Evolutionary conservation across 805 yeast genomes (phyloP).

Genomic region (Cyberlindnera meyerae): DNA sequence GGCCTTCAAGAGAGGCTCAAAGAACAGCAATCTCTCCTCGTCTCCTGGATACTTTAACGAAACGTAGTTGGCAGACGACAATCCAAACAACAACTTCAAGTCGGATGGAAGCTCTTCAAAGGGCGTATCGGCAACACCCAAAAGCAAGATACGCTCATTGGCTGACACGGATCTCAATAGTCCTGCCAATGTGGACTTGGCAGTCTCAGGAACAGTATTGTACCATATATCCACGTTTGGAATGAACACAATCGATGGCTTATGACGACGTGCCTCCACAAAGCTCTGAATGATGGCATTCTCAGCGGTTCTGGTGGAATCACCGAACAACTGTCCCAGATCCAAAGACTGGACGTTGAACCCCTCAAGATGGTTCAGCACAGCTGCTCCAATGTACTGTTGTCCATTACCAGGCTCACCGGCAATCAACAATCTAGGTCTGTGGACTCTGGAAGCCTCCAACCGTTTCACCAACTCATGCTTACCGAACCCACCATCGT

Average conservation of each 20-base stretch:
- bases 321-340: slow-evolving; percentile 69
- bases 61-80: slow-evolving; percentile 44
- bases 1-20: slow-evolving; percentile 48
- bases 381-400: slow-evolving; percentile 75
- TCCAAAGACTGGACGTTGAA: slow-evolving; percentile 85
- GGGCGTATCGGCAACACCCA: slow-evolving; percentile 63
- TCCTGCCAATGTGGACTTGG: slow-evolving; percentile 66
- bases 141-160: slow-evolving; percentile 65
- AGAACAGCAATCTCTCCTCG: slow-evolving; percentile 51
- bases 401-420: slow-evolving; percentile 85
- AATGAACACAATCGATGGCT: slow-evolving; percentile 78
- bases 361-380: slow-evolving; percentile 80
- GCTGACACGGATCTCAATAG: slow-evolving; percentile 64
- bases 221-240: slow-evolving; percentile 82
- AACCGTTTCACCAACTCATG: slow-evolving; percentile 54
- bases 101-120: slow-evolving; percentile 40
- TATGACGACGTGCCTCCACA: slow-evolving; percentile 82
- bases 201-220: slow-evolving; percentile 59
- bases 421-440: slow-evolving; percentile 72
- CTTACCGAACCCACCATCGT: slow-evolving; percentile 61
- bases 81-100: slow-evolving; percentile 53
- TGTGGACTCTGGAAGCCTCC: slow-evolving; percentile 60
- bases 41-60: slow-evolving; percentile 38
- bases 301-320: slow-evolving; percentile 77
- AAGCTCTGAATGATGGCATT: slow-evolving; percentile 78